Conservation (phyloP, 164 flowering plant genomes). For the Magnolia officinalis region DNA sequence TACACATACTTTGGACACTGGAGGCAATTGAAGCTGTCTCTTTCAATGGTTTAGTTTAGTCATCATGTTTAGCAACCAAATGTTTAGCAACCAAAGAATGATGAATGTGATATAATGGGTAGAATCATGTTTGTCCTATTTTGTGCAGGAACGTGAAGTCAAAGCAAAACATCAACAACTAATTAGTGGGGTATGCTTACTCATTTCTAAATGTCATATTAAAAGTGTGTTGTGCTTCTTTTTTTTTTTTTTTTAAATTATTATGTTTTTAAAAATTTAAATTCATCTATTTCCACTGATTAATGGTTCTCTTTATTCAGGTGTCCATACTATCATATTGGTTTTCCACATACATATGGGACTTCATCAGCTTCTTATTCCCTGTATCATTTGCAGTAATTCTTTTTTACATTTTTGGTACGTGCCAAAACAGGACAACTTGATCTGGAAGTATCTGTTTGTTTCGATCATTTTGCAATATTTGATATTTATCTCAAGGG, state of each 20-base stretch:
- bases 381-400: conserved; percentile 72
- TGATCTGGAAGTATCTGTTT: background rate
- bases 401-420: conserved; percentile 87
- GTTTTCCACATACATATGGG: conserved; percentile 90
- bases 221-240: background rate
- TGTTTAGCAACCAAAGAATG: too few species aligned
- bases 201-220: background rate
- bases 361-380: conserved; percentile 86
- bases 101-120: background rate
- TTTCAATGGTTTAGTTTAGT: background rate
- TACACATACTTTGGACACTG: background rate
- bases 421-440: conserved; percentile 9
- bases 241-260: background rate
- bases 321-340: conserved; percentile 87
- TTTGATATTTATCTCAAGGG: background rate
- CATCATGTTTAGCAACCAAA: too few species aligned
- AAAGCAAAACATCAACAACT: conserved; percentile 97
- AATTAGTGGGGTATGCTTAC: conserved; percentile 81
- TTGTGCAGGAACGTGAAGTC: conserved; percentile 86
- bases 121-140: background rate
- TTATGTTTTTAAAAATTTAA: background rate
- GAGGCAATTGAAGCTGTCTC: background rate
- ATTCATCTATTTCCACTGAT: background rate
- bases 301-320: conserved; percentile 28
- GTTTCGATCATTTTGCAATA: conserved; percentile 1